phyloP scores from a whole-genome alignment of 2,329 filamentous ascomycete genomes.

The Trichoderma afroharzianum region DNA sequence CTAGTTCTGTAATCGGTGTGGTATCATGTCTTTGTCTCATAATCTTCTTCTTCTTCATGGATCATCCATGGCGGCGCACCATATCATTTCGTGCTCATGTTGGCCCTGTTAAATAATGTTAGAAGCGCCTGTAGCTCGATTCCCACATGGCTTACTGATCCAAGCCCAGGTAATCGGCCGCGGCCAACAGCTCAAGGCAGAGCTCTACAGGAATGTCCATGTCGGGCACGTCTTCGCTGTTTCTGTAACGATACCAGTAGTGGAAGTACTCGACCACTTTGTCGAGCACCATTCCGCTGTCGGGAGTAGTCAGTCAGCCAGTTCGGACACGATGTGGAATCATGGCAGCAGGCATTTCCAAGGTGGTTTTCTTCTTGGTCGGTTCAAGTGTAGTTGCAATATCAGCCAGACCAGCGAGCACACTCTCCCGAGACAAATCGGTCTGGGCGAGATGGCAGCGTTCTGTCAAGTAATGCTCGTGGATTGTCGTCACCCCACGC shows the following conservation, averaged over 20 bases:
- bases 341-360: background rate
- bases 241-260: slow-evolving; percentile 71
- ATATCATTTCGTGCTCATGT: slow-evolving; percentile 38
- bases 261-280: slow-evolving; percentile 82
- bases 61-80: background rate
- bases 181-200: slow-evolving; percentile 72
- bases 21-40: slow-evolving; percentile 10
- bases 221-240: slow-evolving; percentile 70
- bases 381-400: slow-evolving; percentile 62
- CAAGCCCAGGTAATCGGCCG: slow-evolving; percentile 71
- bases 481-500: slow-evolving; percentile 34
- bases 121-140: slow-evolving; percentile 23
- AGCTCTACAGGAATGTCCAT: slow-evolving; percentile 78
- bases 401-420: slow-evolving; percentile 44
- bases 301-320: slow-evolving; percentile 21
- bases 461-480: slow-evolving; percentile 35
- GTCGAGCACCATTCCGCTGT: slow-evolving; percentile 69
- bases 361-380: slow-evolving; percentile 33
- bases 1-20: background rate
- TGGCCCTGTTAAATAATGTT: slow-evolving; percentile 32
- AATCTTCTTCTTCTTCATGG: background rate
- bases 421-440: slow-evolving; percentile 23
- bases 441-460: slow-evolving; percentile 47
- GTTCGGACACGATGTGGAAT: background rate
- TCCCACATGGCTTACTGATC: slow-evolving; percentile 44